Percentiles rank a stretch among this genome's conserved stretches.
Conservation (phyloP, 495 filamentous ascomycete species). For the Podospora comata region DNA sequence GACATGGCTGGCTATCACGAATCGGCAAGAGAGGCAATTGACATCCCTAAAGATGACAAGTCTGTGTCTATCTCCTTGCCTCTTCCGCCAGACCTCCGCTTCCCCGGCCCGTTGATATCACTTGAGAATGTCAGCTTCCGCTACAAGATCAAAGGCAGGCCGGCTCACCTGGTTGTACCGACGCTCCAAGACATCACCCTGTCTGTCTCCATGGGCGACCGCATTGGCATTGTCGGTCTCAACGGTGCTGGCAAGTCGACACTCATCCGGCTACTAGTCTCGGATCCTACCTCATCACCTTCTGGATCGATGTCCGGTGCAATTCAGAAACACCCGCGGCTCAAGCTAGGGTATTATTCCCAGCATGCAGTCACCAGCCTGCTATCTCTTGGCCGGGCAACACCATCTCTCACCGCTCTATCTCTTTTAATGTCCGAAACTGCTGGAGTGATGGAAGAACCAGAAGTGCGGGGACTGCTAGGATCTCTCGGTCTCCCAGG, state of each 20-base stretch:
- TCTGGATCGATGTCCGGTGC: constrained; percentile 56
- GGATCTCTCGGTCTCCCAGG: constrained; percentile 64
- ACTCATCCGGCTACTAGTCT: constrained; percentile 56
- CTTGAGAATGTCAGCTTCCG: constrained; percentile 62
- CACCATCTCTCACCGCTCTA: constrained; percentile 58
- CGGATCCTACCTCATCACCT: constrained; percentile 39
- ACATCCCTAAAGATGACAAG: constrained; percentile 63
- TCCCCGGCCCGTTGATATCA: constrained; percentile 67
- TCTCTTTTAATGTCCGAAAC: constrained; percentile 50
- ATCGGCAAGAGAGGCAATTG: constrained; percentile 60
- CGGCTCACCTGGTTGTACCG: constrained; percentile 11
- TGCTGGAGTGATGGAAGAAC: constrained; percentile 53
- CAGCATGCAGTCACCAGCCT: constrained; percentile 72
- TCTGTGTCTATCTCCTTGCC: constrained; percentile 56
- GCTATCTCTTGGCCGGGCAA: constrained; percentile 43
- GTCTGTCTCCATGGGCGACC: constrained; percentile 63
- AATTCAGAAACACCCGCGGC: constrained; percentile 58
- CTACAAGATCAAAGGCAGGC: constrained; percentile 40
- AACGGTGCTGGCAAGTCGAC: constrained; percentile 77
- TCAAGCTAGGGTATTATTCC: constrained; percentile 70
- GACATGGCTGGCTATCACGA: constrained; percentile 62
- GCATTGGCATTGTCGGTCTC: constrained; percentile 68
- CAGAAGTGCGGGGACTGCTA: constrained; percentile 59
- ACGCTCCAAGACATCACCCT: constrained; percentile 58
- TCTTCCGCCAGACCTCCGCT: constrained; percentile 62